A percentile compares a stretch with the other conserved stretches of the same genome.
These are phyloP conservation scores for Lathyrus oleraceus DNA, from an alignment of 306 rosid species.

Conservation along the genomic window DNA sequence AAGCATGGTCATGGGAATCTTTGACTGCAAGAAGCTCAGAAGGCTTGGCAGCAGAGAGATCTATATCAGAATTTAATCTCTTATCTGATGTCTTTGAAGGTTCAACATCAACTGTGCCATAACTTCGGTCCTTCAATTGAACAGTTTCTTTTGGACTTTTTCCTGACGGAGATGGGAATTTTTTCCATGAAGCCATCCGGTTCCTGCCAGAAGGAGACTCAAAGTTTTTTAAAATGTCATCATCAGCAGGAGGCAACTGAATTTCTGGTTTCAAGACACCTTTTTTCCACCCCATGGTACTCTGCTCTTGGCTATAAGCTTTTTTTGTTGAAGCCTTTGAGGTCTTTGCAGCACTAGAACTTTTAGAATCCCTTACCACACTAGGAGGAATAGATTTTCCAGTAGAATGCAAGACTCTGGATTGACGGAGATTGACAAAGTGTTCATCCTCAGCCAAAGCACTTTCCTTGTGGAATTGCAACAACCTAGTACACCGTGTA, in stretches of 20 bases:
- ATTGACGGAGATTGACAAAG: slow-evolving; percentile 77
- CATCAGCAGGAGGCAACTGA: slow-evolving; percentile 45
- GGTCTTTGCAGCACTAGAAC: slow-evolving; percentile 51
- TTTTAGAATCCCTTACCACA: slow-evolving; percentile 62
- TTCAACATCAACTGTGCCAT: slow-evolving; percentile 61
- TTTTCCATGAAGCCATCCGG: slow-evolving; percentile 91
- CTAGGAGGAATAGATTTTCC: slow-evolving; percentile 70
- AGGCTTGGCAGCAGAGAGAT: slow-evolving; percentile 59
- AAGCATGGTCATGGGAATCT: slow-evolving; percentile 74
- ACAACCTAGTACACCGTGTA: slow-evolving; percentile 91
- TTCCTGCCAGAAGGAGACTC: slow-evolving; percentile 71
- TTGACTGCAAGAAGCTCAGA: slow-evolving; percentile 60
- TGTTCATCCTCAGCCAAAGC: slow-evolving; percentile 87
- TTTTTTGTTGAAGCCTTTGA: slow-evolving; percentile 71
- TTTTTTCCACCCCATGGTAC: slow-evolving; percentile 63
- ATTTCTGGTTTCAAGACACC: slow-evolving; percentile 50
- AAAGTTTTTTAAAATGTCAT: slow-evolving; percentile 52
- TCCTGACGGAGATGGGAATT: slow-evolving; percentile 63
- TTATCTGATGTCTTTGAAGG: slow-evolving; percentile 53
- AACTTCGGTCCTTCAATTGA: slow-evolving; percentile 62
- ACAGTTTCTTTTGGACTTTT: slow-evolving; percentile 60
- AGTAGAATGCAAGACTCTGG: slow-evolving; percentile 68
- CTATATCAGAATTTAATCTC: slow-evolving; percentile 55
- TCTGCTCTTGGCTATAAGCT: slow-evolving; percentile 92
- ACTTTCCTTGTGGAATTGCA: slow-evolving; percentile 97